A percentile compares a stretch with the other conserved stretches of the same genome.
Evolutionary conservation across 176 grass and related monocot genomes (phyloP).

Genomic region (Eleusine coracana): DNA sequence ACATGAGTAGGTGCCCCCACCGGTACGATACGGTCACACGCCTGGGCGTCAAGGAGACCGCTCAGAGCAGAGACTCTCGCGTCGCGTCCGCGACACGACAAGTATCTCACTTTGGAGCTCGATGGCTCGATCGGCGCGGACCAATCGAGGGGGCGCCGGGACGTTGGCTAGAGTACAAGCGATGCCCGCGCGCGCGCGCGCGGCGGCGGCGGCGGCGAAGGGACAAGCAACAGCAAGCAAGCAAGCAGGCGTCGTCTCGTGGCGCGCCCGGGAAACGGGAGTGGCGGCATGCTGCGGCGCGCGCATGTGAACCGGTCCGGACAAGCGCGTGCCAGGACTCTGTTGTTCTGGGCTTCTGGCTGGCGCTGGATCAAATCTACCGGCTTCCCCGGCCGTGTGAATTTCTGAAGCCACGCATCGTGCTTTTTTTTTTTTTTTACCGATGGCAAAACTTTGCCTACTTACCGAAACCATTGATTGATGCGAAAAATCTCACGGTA

Average conservation of each 20-base stretch:
- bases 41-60: conserved; percentile 33
- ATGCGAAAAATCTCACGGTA: neutral
- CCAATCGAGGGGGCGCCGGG: neutral
- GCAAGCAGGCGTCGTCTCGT: neutral
- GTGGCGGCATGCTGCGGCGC: neutral
- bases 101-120: neutral
- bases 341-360: neutral
- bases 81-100: conserved; percentile 29
- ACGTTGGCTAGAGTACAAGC: conserved; percentile 15
- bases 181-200: neutral
- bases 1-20: neutral
- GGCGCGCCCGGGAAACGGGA: neutral
- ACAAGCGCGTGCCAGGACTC: neutral
- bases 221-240: neutral
- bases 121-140: neutral
- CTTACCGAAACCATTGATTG: neutral
- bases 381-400: neutral
- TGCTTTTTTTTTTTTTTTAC: neutral
- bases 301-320: neutral
- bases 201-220: neutral
- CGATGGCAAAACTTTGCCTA: neutral
- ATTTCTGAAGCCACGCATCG: neutral
- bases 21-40: conserved; percentile 34
- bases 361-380: neutral
- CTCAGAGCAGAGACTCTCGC: neutral